Evolutionary conservation across 305 asterid species (phyloP).

Genomic region (Fraxinus greggii): DNA sequence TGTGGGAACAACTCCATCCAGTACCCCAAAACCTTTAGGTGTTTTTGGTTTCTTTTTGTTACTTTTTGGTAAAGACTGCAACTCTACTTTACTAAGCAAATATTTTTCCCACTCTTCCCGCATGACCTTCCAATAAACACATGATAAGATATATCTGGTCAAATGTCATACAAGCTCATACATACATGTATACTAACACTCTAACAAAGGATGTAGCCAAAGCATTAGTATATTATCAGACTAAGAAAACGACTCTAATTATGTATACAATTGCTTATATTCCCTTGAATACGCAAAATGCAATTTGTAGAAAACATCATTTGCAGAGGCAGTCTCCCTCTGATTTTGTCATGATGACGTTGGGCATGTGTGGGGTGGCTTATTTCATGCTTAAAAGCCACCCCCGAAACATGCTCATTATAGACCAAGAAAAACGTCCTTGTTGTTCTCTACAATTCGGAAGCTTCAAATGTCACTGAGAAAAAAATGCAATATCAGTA

Average conservation of each 20-base stretch:
- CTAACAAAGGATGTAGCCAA: constrained; percentile 2
- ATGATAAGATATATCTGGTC: constrained; percentile 7
- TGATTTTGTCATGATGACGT: not conserved
- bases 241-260: not conserved
- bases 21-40: constrained; percentile 88
- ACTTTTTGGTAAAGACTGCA: constrained; percentile 77
- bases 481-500: not conserved
- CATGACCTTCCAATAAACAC: constrained; percentile 63
- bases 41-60: constrained; percentile 74
- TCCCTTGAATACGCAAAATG: constrained; percentile 3
- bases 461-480: not conserved
- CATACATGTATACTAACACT: not conserved
- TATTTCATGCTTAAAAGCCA: constrained; percentile 3
- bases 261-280: constrained; percentile 1
- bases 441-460: not conserved
- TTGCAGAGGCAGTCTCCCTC: not conserved
- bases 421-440: not conserved
- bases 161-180: constrained; percentile 16
- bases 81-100: constrained; percentile 88
- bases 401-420: not conserved
- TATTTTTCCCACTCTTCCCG: constrained; percentile 87
- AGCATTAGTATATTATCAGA: not conserved
- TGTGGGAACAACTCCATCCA: constrained; percentile 65
- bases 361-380: not conserved
- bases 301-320: not conserved